Base-by-base conservation (phyloP, 495 filamentous ascomycete genomes). In the Penicillium nucicola region DNA sequence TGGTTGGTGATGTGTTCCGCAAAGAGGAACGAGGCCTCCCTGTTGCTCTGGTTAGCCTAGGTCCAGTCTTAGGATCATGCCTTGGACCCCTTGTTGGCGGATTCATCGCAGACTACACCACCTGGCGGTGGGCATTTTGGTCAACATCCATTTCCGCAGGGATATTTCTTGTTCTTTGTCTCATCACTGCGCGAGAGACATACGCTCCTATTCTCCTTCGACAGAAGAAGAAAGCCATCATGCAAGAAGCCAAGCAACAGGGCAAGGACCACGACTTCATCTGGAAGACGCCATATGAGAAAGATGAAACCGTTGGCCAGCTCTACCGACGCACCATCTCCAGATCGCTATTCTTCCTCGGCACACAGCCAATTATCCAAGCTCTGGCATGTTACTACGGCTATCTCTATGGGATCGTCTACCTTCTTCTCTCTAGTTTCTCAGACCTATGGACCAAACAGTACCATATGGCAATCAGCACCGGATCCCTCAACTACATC, bases 141-240 rank as follows among this genome's bases (percentile, higher is more conserved):
- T 68, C 68, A 12, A 77, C 77, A 5, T 74, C 79, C 3, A 80
- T 85, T 41, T 77, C 75, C 13, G 75, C 77, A 44, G 77, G 60
- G 4, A n/a, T 77, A 2, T 72, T 86, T 39, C 80, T 84, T 55
- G 12, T 71, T 20, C 61, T 70, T 1, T 84, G 82, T 1, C 32
- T 86, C 3, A 74, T 84, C 44, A 78, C 76, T 53, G 70, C 86
- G 1, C 75, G 72, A 48, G 83, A 86, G 61, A 84, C 83, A 1
- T 86, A 84, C 62, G 63, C 75, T 2, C 82, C 82, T 1, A 71
- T 75, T 25, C 65, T 87, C 1, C 74, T 86, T 2, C 62, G 64
- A 15, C 60, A 67, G 32, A 84, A 58, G 74, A 77, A 19, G 53
- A 67, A 14, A 65, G 57, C 17, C 66, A 84, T 7, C 66, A 86